phyloP scores from a whole-genome alignment of 805 yeast genomes.

The Wickerhamiella azyma region DNA sequence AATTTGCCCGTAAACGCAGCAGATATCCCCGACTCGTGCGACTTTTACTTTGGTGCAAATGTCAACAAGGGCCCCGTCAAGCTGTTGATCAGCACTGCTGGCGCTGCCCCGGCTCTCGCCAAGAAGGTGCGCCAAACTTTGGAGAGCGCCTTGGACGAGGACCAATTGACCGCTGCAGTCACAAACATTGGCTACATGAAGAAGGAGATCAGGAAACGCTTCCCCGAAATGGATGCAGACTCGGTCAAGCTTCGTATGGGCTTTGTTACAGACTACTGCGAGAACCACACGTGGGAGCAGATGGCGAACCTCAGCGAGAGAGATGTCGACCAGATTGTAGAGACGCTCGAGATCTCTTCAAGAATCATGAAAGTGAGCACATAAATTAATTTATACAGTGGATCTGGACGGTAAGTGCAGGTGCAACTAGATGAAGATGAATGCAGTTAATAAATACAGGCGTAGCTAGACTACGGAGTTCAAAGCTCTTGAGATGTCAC shows the following conservation, averaged over 20 bases:
- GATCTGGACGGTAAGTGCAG: neutral
- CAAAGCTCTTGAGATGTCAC: neutral
- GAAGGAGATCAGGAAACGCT: constrained; percentile 31
- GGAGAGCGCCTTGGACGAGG: constrained; percentile 29
- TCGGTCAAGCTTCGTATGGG: constrained; percentile 49
- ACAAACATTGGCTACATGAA: constrained; percentile 45
- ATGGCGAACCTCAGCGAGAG: constrained; percentile 34
- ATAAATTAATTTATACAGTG: neutral
- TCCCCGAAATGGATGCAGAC: constrained; percentile 18
- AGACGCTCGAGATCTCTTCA: constrained; percentile 1
- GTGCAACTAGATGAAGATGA: neutral
- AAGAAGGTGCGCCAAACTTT: constrained; percentile 45
- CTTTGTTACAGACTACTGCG: constrained; percentile 57
- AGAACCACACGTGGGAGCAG: constrained; percentile 40
- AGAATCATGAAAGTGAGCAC: neutral
- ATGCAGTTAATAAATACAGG: neutral
- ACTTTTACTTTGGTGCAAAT: constrained; percentile 73
- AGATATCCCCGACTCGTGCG: constrained; percentile 73
- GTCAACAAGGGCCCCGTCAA: constrained; percentile 60
- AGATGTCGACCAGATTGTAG: constrained; percentile 1
- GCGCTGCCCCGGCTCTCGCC: constrained; percentile 66
- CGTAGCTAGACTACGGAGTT: neutral
- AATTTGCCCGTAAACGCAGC: constrained; percentile 59
- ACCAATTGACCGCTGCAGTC: constrained; percentile 41
- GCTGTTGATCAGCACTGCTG: constrained; percentile 72